A percentile compares a stretch with the other conserved stretches of the same genome.
phyloP scores from a whole-genome alignment of 306 rosid species.

The Delonix regia region DNA sequence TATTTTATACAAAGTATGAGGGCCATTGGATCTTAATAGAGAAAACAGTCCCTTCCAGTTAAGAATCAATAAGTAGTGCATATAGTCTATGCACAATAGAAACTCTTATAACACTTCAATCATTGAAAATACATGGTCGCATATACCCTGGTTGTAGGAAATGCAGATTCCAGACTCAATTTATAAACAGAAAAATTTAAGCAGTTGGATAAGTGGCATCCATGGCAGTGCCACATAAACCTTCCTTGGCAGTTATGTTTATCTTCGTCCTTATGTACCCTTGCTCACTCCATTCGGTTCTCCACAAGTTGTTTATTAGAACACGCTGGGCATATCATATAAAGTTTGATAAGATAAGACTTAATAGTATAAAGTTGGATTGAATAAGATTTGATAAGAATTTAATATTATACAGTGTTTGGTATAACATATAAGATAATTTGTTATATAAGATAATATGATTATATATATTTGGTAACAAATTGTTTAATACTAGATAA shows the following conservation, averaged over 20 bases:
- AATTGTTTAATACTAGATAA: no score
- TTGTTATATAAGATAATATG: no score
- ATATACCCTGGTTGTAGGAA: background rate
- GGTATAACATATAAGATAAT: no score
- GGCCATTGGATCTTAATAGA: no score
- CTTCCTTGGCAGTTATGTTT: slow-evolving; percentile 14
- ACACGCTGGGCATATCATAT: no score
- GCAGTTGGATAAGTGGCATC: slow-evolving; percentile 31
- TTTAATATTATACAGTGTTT: no score
- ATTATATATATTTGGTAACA: no score
- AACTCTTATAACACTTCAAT: background rate
- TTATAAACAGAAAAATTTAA: background rate
- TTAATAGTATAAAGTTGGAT: no score
- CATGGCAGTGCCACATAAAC: slow-evolving; percentile 39
- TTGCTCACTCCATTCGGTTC: slow-evolving; percentile 47
- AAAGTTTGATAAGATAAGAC: no score
- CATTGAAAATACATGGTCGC: background rate
- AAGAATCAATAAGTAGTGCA: background rate
- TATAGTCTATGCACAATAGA: background rate
- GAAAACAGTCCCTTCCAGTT: no score
- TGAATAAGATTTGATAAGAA: no score
- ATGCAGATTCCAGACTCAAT: background rate
- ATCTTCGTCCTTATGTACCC: slow-evolving; percentile 43
- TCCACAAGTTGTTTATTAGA: slow-evolving; percentile 46
- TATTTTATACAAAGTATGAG: no score